These are phyloP conservation scores for Musa beccarii DNA, from an alignment of 176 grass and related monocot genomes.

Conservation along the genomic window DNA sequence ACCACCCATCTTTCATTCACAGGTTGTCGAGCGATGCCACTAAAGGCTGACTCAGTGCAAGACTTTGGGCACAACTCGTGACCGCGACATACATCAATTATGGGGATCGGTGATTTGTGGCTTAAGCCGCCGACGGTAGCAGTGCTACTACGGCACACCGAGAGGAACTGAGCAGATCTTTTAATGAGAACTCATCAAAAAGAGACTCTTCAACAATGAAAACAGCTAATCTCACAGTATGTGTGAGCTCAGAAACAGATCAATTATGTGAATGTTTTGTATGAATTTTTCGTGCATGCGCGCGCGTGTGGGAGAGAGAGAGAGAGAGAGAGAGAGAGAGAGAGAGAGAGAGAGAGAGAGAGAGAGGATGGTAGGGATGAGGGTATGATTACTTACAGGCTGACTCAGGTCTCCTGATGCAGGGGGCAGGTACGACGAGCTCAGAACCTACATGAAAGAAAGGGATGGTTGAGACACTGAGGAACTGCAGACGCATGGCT, in stretches of 20 bases:
- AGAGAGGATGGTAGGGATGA: conserved; percentile 3
- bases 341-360: conserved; percentile 25
- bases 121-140: no score
- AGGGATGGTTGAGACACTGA: conserved; percentile 21
- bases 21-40: no score
- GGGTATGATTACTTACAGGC: conserved; percentile 30
- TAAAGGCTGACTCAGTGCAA: no score
- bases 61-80: no score
- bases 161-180: no score
- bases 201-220: no score
- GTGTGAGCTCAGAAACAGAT: no score
- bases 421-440: conserved; percentile 55
- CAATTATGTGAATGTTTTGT: not conserved
- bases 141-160: no score
- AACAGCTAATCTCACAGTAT: not conserved
- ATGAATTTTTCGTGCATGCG: not conserved
- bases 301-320: not conserved
- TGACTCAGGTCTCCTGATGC: conserved; percentile 28
- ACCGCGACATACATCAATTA: no score
- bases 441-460: conserved; percentile 57
- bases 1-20: no score
- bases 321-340: conserved; percentile 9
- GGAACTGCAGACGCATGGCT: conserved; percentile 23
- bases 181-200: no score
- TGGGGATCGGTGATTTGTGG: no score